Evolutionary conservation across 1,284 basidiomycete genomes (phyloP).

Genomic region (Somion occarium): DNA sequence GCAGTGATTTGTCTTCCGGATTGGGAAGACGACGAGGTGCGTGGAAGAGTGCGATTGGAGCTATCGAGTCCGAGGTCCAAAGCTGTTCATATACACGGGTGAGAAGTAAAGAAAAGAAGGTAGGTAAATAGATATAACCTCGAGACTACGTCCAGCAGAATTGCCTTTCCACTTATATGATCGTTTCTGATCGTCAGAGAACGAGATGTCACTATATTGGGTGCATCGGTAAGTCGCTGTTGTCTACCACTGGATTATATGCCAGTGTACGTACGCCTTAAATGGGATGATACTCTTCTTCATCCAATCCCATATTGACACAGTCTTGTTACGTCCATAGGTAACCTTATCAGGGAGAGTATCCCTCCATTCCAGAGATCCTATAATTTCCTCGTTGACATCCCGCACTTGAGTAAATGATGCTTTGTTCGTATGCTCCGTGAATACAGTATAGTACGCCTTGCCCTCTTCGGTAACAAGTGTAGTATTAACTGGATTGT

Average conservation of each 20-base stretch:
- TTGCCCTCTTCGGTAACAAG: constrained; percentile 32
- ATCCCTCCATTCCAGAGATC: constrained; percentile 22
- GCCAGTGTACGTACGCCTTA: constrained; percentile 33
- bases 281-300: constrained; percentile 39
- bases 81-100: no score
- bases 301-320: constrained; percentile 33
- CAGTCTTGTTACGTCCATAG: constrained; percentile 15
- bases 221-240: neutral
- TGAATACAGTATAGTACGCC: constrained; percentile 34
- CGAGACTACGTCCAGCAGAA: constrained; percentile 29
- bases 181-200: constrained; percentile 30
- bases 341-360: constrained; percentile 18
- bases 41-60: constrained; percentile 34
- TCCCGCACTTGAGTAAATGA: constrained; percentile 30
- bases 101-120: no score
- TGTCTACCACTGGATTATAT: no score
- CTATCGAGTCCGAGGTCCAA: constrained; percentile 25
- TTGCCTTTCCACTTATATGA: constrained; percentile 39
- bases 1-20: constrained; percentile 15
- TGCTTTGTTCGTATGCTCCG: constrained; percentile 27
- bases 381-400: constrained; percentile 20
- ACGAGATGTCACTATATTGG: constrained; percentile 29
- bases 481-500: constrained; percentile 42
- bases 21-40: constrained; percentile 24
- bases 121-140: constrained; percentile 24